A percentile compares a stretch with the other conserved stretches of the same genome.
phyloP scores from a whole-genome alignment of 1,284 basidiomycete genomes.

The Austroboletus rostrupii region DNA sequence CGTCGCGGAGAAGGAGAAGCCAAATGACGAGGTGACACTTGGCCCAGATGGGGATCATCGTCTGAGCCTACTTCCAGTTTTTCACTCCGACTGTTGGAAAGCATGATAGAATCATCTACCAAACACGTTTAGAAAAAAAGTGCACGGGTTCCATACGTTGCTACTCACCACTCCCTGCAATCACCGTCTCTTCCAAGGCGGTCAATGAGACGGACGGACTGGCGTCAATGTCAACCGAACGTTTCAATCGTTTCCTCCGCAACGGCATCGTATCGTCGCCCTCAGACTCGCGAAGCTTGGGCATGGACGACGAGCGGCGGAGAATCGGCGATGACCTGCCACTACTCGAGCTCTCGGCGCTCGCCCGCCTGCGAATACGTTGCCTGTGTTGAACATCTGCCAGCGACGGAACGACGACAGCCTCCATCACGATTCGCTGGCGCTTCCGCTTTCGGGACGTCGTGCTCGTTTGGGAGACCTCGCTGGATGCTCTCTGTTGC shows the following conservation, averaged over 20 bases:
- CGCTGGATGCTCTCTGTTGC: not conserved
- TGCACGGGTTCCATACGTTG: not conserved
- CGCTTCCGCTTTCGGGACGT: slow-evolving; percentile 38
- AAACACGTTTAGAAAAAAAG: slow-evolving; percentile 8
- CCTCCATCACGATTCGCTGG: slow-evolving; percentile 49
- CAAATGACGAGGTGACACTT: slow-evolving; percentile 65
- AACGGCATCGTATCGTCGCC: slow-evolving; percentile 10
- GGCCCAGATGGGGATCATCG: slow-evolving; percentile 56
- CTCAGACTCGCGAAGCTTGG: slow-evolving; percentile 16
- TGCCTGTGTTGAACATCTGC: slow-evolving; percentile 25
- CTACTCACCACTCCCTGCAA: slow-evolving; percentile 43
- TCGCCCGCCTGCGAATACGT: slow-evolving; percentile 20
- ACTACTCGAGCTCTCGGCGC: slow-evolving; percentile 8
- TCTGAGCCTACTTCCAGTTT: slow-evolving; percentile 39
- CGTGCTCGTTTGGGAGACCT: slow-evolving; percentile 4
- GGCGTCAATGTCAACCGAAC: slow-evolving; percentile 16
- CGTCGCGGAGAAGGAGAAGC: slow-evolving; percentile 55
- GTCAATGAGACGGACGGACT: slow-evolving; percentile 30
- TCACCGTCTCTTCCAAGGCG: slow-evolving; percentile 30
- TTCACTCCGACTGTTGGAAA: slow-evolving; percentile 14
- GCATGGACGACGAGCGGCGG: slow-evolving; percentile 27
- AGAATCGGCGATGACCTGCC: slow-evolving; percentile 11
- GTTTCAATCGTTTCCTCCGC: slow-evolving; percentile 24
- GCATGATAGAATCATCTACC: slow-evolving; percentile 45
- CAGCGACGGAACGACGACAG: slow-evolving; percentile 48